Evolutionary conservation across 495 filamentous ascomycete species (phyloP).

Genomic region (Penicillium steckii): DNA sequence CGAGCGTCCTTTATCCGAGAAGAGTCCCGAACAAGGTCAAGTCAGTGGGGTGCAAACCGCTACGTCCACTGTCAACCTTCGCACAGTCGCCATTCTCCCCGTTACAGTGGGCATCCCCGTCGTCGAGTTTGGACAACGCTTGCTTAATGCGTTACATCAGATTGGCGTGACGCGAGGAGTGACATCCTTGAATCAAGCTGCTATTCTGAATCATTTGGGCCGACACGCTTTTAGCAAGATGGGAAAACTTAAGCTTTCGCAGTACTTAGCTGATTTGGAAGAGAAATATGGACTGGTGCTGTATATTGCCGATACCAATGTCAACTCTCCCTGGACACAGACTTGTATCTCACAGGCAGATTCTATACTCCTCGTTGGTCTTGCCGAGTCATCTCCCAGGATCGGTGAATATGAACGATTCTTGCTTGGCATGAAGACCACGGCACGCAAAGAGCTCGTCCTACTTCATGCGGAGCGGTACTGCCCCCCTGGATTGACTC

Average conservation of each 20-base stretch:
- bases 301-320: conserved; percentile 96
- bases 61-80: conserved; percentile 85
- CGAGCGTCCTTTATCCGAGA: conserved; percentile 74
- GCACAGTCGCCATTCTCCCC: conserved; percentile 89
- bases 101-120: conserved; percentile 91
- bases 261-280: conserved; percentile 94
- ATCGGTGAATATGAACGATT: conserved; percentile 97
- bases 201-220: conserved; percentile 90
- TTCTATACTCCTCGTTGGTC: conserved; percentile 86
- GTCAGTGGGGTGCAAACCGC: conserved; percentile 64
- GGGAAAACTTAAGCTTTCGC: conserved; percentile 93
- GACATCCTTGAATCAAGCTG: conserved; percentile 87
- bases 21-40: conserved; percentile 55
- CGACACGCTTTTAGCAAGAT: conserved; percentile 95
- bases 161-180: conserved; percentile 87
- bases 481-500: conserved; percentile 76
- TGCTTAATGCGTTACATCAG: conserved; percentile 83
- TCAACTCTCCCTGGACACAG: conserved; percentile 96
- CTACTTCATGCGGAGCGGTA: conserved; percentile 92
- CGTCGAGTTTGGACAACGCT: conserved; percentile 87
- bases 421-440: conserved; percentile 94
- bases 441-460: conserved; percentile 89
- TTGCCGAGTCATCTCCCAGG: conserved; percentile 83
- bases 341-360: conserved; percentile 97
- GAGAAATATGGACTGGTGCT: conserved; percentile 95